Evolutionary conservation across 2,329 filamentous ascomycete species (phyloP).

Genomic region (Ceratocystis albifundus): DNA sequence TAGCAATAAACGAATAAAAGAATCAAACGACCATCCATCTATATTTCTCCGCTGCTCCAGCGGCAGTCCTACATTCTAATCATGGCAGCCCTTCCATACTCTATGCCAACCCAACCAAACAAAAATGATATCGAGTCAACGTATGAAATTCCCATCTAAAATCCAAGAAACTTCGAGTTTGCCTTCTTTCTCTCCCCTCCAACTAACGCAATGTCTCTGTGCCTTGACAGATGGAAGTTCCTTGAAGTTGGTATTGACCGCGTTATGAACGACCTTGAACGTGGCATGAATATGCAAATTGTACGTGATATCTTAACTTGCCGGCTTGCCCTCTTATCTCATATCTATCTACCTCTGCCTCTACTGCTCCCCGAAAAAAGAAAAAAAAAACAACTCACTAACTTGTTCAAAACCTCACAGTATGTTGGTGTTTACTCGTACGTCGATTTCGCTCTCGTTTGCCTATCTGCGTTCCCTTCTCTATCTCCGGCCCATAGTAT

Average conservation of each 20-base stretch:
- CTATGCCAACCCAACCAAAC: slow-evolving; percentile 49
- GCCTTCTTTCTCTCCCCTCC: neutral
- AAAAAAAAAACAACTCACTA: slow-evolving; percentile 14
- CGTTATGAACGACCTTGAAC: slow-evolving; percentile 86
- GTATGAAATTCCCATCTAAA: slow-evolving; percentile 28
- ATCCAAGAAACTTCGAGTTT: neutral
- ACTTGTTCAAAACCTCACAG: slow-evolving; percentile 31
- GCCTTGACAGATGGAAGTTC: slow-evolving; percentile 65
- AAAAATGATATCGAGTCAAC: slow-evolving; percentile 48
- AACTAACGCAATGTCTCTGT: neutral
- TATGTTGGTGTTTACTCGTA: slow-evolving; percentile 97
- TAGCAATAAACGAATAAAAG: too few relatives aligned
- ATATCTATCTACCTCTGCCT: neutral
- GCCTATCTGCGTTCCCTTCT: neutral
- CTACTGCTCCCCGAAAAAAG: too few relatives aligned
- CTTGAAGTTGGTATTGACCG: slow-evolving; percentile 77
- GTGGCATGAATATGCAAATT: slow-evolving; percentile 86
- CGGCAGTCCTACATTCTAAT: slow-evolving; percentile 22
- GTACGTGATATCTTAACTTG: slow-evolving; percentile 33
- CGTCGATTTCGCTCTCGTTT: slow-evolving; percentile 17
- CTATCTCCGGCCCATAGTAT: neutral
- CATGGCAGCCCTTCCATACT: slow-evolving; percentile 29
- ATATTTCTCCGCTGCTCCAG: neutral
- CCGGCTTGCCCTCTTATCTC: neutral
- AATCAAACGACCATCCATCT: neutral